Conservation (phyloP, 31 red algal genomes). For the Asparagopsis taxiformis region DNA sequence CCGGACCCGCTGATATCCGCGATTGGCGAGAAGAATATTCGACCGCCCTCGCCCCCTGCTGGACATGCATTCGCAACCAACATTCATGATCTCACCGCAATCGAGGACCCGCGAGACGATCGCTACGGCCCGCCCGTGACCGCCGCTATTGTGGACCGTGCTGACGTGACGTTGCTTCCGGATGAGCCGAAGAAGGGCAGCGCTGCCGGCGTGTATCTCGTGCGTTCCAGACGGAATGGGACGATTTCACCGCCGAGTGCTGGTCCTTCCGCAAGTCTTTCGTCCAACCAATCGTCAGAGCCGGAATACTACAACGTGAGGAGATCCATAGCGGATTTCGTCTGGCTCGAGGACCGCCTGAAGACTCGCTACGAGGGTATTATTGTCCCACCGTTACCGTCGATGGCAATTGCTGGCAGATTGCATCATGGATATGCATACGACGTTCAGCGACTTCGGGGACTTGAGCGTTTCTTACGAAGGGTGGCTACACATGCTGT, state of each 20-base stretch:
- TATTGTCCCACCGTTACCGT: conserved; percentile 63
- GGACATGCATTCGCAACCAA: conserved; percentile 51
- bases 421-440: conserved; percentile 47
- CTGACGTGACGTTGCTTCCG: conserved; percentile 38
- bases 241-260: neutral
- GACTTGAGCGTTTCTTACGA: conserved; percentile 41
- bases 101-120: conserved; percentile 15
- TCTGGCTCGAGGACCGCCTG: conserved; percentile 44
- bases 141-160: conserved; percentile 27
- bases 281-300: neutral
- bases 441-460: conserved; percentile 33
- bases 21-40: conserved; percentile 4
- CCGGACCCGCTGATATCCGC: conserved; percentile 38
- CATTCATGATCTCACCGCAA: conserved; percentile 15
- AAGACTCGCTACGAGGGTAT: conserved; percentile 47
- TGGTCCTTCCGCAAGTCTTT: neutral
- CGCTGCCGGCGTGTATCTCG: conserved; percentile 37
- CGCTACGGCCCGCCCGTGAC: neutral
- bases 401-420: conserved; percentile 43
- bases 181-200: neutral
- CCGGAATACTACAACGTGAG: conserved; percentile 41
- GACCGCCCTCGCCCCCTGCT: conserved; percentile 20
- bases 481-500: conserved; percentile 57
- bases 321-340: conserved; percentile 66
- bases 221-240: conserved; percentile 18